Evolutionary conservation across 257 asterid species (phyloP), one percentile per base, ranked within the genome.

Genomic region (Anisodus tanguticus): DNA sequence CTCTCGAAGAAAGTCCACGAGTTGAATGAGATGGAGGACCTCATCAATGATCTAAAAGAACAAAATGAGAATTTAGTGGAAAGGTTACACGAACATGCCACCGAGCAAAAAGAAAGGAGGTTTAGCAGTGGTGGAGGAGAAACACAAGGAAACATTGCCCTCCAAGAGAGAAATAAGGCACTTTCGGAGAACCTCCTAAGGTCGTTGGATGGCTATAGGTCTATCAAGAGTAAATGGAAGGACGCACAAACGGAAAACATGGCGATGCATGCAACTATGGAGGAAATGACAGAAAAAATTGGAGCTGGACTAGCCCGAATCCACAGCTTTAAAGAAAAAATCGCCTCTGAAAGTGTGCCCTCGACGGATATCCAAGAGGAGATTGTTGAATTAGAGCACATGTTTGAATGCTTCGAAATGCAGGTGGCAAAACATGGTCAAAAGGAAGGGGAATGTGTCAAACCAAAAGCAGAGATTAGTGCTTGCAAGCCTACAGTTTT

Each of bases 141-240:
- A 51, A 26, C 60, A 8, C 87, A 86, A 49, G 91, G 83, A 85
- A 83, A 83, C 11, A 51, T 60, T 6, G 90, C 87, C 37, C 86
- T 93, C 59, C 94, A 89, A 4, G 97, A 94, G 83, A 83, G 90
- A n/a, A 91, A 89, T 85, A 87, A 83, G 82, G 87, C 59, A n/a
- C 92, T 92, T 0, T 87, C 90, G 0, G 93, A 93, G 80, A 89
- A 91, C 53, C 91, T 94, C 12, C 76, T 84, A 76, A 89, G 85
- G 86, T 89, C 93, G 6, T 83, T 95, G 0, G 93, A 92, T 8
- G 93, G 94, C 5, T 93, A 93, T 57, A 83, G 89, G 19, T 83
- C 95, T 31, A 87, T 91, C 86, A 94, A 94, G 87, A 88, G 93
- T 90, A 94, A 87, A 87, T 84, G 91, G 8, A 90, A 89, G 63